Base-by-base conservation (phyloP, 2,329 filamentous ascomycete species). In the Colletotrichum horii region DNA sequence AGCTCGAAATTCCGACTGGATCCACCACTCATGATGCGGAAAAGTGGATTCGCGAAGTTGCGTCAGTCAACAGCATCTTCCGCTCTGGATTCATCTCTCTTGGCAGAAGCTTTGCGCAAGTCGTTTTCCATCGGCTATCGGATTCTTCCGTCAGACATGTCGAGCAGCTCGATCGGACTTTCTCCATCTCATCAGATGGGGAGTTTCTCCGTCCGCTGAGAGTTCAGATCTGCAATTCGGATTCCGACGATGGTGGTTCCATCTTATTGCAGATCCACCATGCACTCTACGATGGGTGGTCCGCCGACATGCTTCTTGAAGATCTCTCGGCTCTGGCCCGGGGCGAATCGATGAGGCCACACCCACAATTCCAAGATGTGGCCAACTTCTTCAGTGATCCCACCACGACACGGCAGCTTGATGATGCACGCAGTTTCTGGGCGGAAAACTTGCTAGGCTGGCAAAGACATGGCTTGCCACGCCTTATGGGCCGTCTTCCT, bases 231-330 rank as follows among this genome's bases (percentile, higher is more conserved):
- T 55, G 70, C 11, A 78, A 79, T 15, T 14, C 28, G 6, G 36
- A 67, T 9, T 22, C 78, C 22, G 66, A 80, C 6, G 71, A 77
- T 64, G 70, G 81, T 4, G 79, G 81, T 36, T 78, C 85, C 6
- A 82, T 82, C 75, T 83, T 90, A 14, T 69, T 95, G 60, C 88
- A 93, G 15, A 86, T 97, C 0, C 96, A 98, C 81, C 96, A 98
- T 83, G 92, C 95, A 1, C 82, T 97, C 1, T 98, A 98, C 80
- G 96, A 98, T 83, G 96, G 96, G n/a, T 98, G 96, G 96, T 96
- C 95, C 0, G 89, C 96, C 80, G 94, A 98, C 67, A 86, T 96
- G 34, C 83, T 97, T 0, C 79, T 95, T 16, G 85, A 89, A 30
- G 95, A 98, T 81, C 84, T 98, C 6, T 87, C 89, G 6, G 80